Percentiles rank a stretch among this genome's conserved stretches.
Conservation (phyloP, 2,329 filamentous ascomycete genomes). For the Fusarium nanum region DNA sequence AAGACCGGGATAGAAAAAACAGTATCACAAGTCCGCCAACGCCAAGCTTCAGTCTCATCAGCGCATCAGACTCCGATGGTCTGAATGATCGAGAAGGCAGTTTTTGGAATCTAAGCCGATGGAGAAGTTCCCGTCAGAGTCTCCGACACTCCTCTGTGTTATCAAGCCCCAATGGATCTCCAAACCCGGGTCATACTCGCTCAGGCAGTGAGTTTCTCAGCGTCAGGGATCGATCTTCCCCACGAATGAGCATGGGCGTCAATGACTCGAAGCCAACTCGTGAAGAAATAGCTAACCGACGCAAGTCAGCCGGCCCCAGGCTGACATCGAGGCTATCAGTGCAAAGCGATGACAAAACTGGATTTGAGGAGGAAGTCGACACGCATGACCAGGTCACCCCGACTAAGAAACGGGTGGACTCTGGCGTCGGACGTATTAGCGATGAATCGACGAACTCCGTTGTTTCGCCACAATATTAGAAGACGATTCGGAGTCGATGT, state of each 20-base stretch:
- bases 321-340: conserved; percentile 35
- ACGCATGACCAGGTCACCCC: conserved; percentile 31
- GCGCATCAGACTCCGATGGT: conserved; percentile 50
- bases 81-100: conserved; percentile 57
- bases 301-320: conserved; percentile 47
- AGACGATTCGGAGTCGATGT: conserved; percentile 8
- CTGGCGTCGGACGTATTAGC: conserved; percentile 50
- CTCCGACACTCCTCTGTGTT: conserved; percentile 48
- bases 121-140: conserved; percentile 58
- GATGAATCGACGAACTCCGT: conserved; percentile 43
- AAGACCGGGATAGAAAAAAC: conserved; percentile 44
- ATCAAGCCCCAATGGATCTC: conserved; percentile 32
- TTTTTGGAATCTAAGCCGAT: conserved; percentile 70
- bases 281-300: conserved; percentile 44
- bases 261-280: conserved; percentile 46
- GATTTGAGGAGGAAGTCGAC: conserved; percentile 37
- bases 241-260: conserved; percentile 49
- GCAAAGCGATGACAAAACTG: conserved; percentile 39
- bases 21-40: conserved; percentile 58
- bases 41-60: conserved; percentile 66
- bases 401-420: conserved; percentile 50
- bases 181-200: conserved; percentile 53
- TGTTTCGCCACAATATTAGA: conserved; percentile 12
- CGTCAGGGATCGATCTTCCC: conserved; percentile 51
- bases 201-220: conserved; percentile 38